A percentile compares a stretch with the other conserved stretches of the same genome.
Evolutionary conservation across 2,329 filamentous ascomycete species (phyloP).

Genomic region (Geosmithia flava): DNA sequence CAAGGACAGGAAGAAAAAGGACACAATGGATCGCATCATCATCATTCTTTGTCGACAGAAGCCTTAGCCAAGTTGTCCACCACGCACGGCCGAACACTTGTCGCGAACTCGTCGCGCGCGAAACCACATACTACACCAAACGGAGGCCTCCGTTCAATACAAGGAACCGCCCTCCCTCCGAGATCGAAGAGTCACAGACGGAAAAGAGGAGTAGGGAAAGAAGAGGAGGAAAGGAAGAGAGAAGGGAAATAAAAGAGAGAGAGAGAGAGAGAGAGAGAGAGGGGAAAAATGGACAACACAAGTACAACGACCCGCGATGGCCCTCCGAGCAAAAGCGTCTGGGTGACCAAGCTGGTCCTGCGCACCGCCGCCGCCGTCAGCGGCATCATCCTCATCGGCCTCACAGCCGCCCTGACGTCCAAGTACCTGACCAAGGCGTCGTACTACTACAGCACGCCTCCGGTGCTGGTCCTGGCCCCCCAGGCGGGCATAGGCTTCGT

Average conservation of each 20-base stretch:
- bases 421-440: neutral
- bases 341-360: neutral
- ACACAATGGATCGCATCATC: no score
- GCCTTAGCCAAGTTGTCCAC: no score
- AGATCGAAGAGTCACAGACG: neutral
- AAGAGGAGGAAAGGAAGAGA: no score
- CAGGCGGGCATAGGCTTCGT: slow-evolving; percentile 2
- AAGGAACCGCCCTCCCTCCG: neutral
- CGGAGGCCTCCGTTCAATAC: no score
- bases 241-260: neutral
- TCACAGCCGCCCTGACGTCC: neutral
- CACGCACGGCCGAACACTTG: no score
- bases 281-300: no score
- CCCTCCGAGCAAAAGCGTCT: slow-evolving; percentile 2
- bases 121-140: neutral
- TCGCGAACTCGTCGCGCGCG: no score
- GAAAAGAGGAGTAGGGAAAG: no score
- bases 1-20: no score
- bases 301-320: no score
- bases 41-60: no score
- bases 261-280: no score
- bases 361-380: slow-evolving; percentile 4
- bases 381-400: slow-evolving; percentile 3
- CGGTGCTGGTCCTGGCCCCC: slow-evolving; percentile 1
- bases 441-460: neutral